Percentiles rank a stretch among this genome's conserved stretches.
phyloP scores from a whole-genome alignment of 129 eudicot genomes.

The Flaveria bidentis region DNA sequence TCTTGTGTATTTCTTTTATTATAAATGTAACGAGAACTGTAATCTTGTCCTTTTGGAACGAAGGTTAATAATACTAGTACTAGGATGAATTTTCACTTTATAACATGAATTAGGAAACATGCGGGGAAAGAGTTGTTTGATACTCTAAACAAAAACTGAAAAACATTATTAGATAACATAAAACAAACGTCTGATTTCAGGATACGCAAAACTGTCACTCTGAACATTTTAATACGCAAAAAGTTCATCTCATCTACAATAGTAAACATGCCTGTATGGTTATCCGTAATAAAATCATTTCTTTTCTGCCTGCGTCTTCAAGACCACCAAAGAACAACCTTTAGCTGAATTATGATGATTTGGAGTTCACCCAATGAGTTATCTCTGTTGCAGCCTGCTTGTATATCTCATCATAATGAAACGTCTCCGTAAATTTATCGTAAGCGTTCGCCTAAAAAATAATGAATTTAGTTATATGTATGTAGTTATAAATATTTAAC shows the following conservation, averaged over 20 bases:
- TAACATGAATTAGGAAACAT: too few relatives aligned
- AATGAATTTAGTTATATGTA: too few relatives aligned
- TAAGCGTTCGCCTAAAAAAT: constrained; percentile 38
- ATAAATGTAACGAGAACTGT: too few relatives aligned
- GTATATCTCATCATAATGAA: constrained; percentile 55
- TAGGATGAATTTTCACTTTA: background rate
- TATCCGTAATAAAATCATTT: background rate
- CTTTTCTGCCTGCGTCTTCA: background rate
- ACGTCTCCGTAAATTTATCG: constrained; percentile 38
- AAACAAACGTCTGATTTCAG: background rate
- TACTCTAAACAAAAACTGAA: background rate
- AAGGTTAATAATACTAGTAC: background rate
- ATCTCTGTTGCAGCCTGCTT: constrained; percentile 76
- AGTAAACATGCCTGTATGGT: background rate
- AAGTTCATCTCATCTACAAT: constrained; percentile 13
- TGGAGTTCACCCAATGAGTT: constrained; percentile 44
- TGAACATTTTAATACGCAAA: background rate
- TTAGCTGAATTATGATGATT: constrained; percentile 9
- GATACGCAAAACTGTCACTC: background rate
- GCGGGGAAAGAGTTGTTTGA: background rate
- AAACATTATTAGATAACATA: background rate
- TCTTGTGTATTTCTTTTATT: too few relatives aligned
- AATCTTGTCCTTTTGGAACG: too few relatives aligned
- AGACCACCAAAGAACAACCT: background rate
- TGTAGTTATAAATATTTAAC: background rate